phyloP scores from a whole-genome alignment of 2,329 filamentous ascomycete genomes.

The Huntiella bhutanensis region DNA sequence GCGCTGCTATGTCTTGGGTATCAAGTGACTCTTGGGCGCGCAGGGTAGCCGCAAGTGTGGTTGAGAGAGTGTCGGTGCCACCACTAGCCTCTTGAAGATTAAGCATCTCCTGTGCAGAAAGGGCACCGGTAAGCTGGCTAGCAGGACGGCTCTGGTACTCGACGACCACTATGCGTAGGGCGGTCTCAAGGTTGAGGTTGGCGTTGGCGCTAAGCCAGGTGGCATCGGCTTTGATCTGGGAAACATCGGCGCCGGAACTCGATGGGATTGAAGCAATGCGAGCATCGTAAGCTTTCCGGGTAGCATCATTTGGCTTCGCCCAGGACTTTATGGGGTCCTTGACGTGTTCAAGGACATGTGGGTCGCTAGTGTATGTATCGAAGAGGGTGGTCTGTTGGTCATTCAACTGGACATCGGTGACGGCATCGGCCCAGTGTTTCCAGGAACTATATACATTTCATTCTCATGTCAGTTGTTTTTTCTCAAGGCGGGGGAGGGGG shows the following conservation, averaged over 20 bases:
- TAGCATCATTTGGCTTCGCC: constrained; percentile 36
- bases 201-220: constrained; percentile 68
- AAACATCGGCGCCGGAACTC: constrained; percentile 50
- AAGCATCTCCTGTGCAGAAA: constrained; percentile 60
- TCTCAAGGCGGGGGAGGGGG: not conserved
- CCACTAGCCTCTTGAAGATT: constrained; percentile 60
- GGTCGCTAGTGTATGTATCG: constrained; percentile 50
- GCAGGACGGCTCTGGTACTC: constrained; percentile 71
- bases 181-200: constrained; percentile 61
- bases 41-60: constrained; percentile 36
- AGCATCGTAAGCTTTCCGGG: constrained; percentile 58
- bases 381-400: constrained; percentile 35
- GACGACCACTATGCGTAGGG: constrained; percentile 59
- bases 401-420: constrained; percentile 37
- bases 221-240: constrained; percentile 66
- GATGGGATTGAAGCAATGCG: constrained; percentile 77
- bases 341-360: constrained; percentile 48
- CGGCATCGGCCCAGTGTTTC: constrained; percentile 38
- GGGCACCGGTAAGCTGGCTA: constrained; percentile 48
- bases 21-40: constrained; percentile 28
- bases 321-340: constrained; percentile 52
- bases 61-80: constrained; percentile 37
- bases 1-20: constrained; percentile 33
- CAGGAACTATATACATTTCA: constrained; percentile 33
- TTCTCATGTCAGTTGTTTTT: constrained; percentile 9